Percentiles rank a stretch among this genome's conserved stretches.
Conservation (phyloP, 257 asterid species). For the Nicotiana paniculata region DNA sequence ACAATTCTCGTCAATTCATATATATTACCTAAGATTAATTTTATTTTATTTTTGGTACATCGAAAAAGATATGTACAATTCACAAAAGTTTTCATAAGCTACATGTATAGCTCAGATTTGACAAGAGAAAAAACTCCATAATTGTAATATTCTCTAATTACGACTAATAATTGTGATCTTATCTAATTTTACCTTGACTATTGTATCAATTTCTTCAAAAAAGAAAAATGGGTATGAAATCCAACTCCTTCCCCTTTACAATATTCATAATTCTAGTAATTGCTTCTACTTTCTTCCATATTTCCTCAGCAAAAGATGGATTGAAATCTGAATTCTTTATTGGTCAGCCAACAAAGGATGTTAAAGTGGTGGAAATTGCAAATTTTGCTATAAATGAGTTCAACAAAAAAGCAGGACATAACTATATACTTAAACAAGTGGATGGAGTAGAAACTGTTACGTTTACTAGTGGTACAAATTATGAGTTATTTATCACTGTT, state of each 20-base stretch:
- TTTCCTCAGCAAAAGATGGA: background rate
- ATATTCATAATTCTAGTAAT: background rate
- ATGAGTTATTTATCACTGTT: background rate
- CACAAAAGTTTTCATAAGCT: too few relatives aligned
- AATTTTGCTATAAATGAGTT: background rate
- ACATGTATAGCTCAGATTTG: too few relatives aligned
- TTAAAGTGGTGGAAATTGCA: background rate
- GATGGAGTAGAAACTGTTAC: background rate
- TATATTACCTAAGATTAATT: too few relatives aligned
- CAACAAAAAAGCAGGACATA: background rate
- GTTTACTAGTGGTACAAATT: background rate
- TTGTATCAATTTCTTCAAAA: background rate
- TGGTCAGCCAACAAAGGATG: background rate
- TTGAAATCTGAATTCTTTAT: background rate
- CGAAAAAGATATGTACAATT: too few relatives aligned
- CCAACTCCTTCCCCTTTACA: background rate
- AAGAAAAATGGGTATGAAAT: background rate
- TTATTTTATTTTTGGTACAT: too few relatives aligned
- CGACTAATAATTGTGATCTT: background rate
- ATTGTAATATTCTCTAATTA: too few relatives aligned
- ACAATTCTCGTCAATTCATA: too few relatives aligned
- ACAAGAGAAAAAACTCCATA: too few relatives aligned
- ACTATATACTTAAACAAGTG: background rate
- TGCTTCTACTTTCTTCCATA: background rate
- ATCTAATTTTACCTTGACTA: background rate